Evolutionary conservation across 371 early-diverging fungal species (phyloP), one percentile per base, ranked within the genome.

Genomic region (Mortierella sp.): DNA sequence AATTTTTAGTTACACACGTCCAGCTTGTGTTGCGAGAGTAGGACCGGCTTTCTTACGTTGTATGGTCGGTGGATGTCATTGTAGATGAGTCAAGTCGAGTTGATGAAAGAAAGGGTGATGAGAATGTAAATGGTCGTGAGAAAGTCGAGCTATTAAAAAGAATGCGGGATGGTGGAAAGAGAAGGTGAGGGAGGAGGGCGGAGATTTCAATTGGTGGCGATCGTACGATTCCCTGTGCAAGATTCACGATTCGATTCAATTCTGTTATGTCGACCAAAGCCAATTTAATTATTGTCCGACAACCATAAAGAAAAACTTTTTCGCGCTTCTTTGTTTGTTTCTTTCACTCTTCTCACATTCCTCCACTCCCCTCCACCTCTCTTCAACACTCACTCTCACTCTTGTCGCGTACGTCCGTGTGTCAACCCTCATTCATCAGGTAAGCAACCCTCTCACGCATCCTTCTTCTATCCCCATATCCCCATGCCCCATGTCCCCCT

Each of bases 271-370:
- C 38, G 38, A 4, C 31, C 2, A 2, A 6, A 21, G n/a, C n/a
- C n/a, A n/a, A n/a, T n/a, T n/a, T n/a, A n/a, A n/a, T n/a, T n/a
- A n/a, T n/a, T n/a, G n/a, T n/a, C n/a, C n/a, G n/a, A n/a, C n/a
- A n/a, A n/a, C n/a, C n/a, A 57, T 57, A 48, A 48, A 34, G 16
- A 34, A 73, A 24, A 74, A 19, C 45, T 74, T 57, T 58, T 75
- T 42, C 44, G 68, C 68, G 44, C 45, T 7, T 38, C 34, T 28
- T 54, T 73, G 54, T 52, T 72, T 44, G 19, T 71, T 70, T n/a
- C 77, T 73, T 72, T 73, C 73, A 48, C 21, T 73, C 60, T 26
- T 68, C 73, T 3, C 52, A 6, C 6, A 21, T 42, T 70, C 68
- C 47, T 16, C 55, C n/a, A 52, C 70, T 4, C 6, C 6, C 70